These are phyloP conservation scores for Epichloe scottii DNA, from an alignment of 2,329 filamentous ascomycete species.

Conservation along the genomic window DNA sequence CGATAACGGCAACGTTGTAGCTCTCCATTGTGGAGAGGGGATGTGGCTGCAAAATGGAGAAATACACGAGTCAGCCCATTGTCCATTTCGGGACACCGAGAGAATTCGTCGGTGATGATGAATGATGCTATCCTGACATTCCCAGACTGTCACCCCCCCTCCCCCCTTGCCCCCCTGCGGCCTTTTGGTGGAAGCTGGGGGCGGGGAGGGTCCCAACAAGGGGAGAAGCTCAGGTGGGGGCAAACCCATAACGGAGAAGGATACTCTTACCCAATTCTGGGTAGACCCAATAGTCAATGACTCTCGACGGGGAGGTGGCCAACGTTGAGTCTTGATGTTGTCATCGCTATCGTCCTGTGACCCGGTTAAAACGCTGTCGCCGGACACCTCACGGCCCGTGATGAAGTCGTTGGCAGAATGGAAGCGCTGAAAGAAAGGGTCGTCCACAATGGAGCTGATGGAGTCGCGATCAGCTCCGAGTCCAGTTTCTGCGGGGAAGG, in stretches of 20 bases:
- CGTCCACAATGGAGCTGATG: slow-evolving; percentile 40
- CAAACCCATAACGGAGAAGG: not conserved
- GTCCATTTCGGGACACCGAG: slow-evolving; percentile 1
- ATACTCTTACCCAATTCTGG: slow-evolving; percentile 23
- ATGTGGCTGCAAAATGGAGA: slow-evolving; percentile 14
- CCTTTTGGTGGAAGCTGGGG: slow-evolving; percentile 3
- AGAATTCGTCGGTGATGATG: not conserved
- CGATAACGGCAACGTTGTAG: slow-evolving; percentile 55
- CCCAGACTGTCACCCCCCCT: not conserved
- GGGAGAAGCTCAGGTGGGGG: slow-evolving; percentile 1
- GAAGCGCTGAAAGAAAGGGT: slow-evolving; percentile 40
- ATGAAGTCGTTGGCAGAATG: slow-evolving; percentile 19
- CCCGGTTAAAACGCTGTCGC: slow-evolving; percentile 15
- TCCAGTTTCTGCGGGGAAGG: slow-evolving; percentile 13
- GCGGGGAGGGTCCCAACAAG: not conserved
- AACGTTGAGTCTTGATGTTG: slow-evolving; percentile 23
- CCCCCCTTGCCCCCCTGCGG: not conserved
- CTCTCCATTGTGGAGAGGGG: slow-evolving; percentile 36
- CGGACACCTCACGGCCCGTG: slow-evolving; percentile 12
- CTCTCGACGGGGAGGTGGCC: slow-evolving; percentile 36
- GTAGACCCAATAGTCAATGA: slow-evolving; percentile 30
- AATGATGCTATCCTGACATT: not conserved
- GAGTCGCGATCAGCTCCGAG: slow-evolving; percentile 29
- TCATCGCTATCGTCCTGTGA: slow-evolving; percentile 26
- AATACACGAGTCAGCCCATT: slow-evolving; percentile 4